A percentile compares a stretch with the other conserved stretches of the same genome.
These are phyloP conservation scores for Gillenia trifoliata DNA, from an alignment of 306 rosid species.

Conservation along the genomic window DNA sequence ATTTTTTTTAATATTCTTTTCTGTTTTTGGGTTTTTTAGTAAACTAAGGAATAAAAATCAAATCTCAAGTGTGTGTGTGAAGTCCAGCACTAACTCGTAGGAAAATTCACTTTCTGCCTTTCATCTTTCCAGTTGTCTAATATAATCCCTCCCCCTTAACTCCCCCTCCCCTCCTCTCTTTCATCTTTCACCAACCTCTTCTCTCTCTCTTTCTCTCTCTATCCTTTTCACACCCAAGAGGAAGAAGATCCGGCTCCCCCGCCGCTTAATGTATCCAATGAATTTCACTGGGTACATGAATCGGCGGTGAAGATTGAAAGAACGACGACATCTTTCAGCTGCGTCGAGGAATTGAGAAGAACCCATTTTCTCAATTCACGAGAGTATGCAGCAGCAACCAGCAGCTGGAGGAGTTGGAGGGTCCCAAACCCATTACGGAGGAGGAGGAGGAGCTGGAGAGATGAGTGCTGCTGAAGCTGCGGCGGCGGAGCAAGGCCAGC, in stretches of 20 bases:
- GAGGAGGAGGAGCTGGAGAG: conserved; percentile 8
- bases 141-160: background rate
- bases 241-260: background rate
- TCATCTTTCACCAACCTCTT: conserved; percentile 1
- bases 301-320: background rate
- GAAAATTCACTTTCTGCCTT: conserved; percentile 36
- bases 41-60: conserved; percentile 21
- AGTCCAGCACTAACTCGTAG: conserved; percentile 38
- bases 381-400: conserved; percentile 15
- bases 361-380: background rate
- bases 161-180: background rate
- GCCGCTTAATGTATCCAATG: background rate
- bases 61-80: conserved; percentile 20
- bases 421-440: conserved; percentile 17
- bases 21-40: background rate
- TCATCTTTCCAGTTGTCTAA: conserved; percentile 38
- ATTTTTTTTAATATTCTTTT: background rate
- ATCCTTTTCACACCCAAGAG: background rate
- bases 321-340: background rate
- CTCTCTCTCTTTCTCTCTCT: background rate
- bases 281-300: background rate
- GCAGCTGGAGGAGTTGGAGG: conserved; percentile 12
- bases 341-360: background rate
- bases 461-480: conserved; percentile 1
- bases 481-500: conserved; percentile 19